phyloP scores from a whole-genome alignment of 1,284 basidiomycete genomes.

The Sutorius eximius region DNA sequence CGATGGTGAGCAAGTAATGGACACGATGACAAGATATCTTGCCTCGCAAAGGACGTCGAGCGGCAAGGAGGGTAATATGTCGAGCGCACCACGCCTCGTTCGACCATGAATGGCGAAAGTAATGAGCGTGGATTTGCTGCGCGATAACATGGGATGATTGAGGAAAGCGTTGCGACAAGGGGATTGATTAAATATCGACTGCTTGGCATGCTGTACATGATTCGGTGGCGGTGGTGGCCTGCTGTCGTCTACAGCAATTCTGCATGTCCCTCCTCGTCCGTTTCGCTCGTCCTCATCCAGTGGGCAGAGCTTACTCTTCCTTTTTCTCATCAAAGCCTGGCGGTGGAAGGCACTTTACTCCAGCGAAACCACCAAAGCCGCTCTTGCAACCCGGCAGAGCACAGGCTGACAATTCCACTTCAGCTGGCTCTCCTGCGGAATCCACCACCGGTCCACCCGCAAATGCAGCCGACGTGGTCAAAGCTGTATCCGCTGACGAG shows the following conservation, averaged over 20 bases:
- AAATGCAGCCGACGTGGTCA: constrained; percentile 15
- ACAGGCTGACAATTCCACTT: constrained; percentile 30
- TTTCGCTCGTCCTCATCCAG: constrained; percentile 42
- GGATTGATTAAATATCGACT: too few relatives aligned
- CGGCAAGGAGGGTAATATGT: constrained; percentile 23
- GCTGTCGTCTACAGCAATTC: neutral
- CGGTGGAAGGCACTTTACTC: constrained; percentile 71
- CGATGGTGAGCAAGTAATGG: neutral
- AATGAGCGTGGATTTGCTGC: too few relatives aligned
- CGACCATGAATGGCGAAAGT: neutral
- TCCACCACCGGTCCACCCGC: constrained; percentile 18
- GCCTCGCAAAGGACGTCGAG: constrained; percentile 32
- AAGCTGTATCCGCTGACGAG: constrained; percentile 25
- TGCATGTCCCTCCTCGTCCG: constrained; percentile 48
- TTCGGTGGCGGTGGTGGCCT: neutral
- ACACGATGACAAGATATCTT: neutral
- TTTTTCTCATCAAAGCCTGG: constrained; percentile 77
- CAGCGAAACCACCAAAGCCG: constrained; percentile 62
- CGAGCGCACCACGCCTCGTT: constrained; percentile 24
- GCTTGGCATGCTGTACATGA: neutral
- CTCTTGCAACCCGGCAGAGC: constrained; percentile 41
- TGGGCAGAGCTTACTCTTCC: constrained; percentile 65
- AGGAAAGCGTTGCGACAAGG: neutral
- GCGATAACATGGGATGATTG: constrained; percentile 11
- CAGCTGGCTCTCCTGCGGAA: constrained; percentile 19